Base-by-base conservation (phyloP, 2,329 filamentous ascomycete species). In the Alternaria tenuissima region DNA sequence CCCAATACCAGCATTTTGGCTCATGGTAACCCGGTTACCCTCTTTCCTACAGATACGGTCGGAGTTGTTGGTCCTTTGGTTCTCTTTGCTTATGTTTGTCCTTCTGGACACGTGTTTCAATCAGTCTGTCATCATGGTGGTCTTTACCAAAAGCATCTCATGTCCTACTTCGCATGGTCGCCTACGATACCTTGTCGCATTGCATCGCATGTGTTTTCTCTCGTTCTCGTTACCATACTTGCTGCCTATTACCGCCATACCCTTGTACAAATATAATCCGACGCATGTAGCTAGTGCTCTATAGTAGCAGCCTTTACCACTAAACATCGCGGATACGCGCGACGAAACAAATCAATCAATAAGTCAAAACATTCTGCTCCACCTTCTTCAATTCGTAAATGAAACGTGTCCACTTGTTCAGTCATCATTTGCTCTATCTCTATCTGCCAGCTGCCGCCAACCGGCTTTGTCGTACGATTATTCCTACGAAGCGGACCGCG, bases 261-360 rank as follows among this genome's bases (percentile, higher is more conserved):
- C 59, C 59, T 52, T 64, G 63, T 65, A 65, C 61, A 61, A 65
- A 48, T 63, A 61, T 61, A 58, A 54, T 58, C 51, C n/a, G 24
- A 41, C 38, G 12, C 20, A 44, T 55, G 32, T 54, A 49, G 30
- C 34, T 48, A 55, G 46, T 49, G 30, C 32, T 30, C 26, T 41
- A 28, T 34, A 55, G 32, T 41, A 48, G 43, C 32, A 41, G 39
- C 20, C 18, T 38, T 55, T 16, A 24, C 18, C 36, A 39, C 22
- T 49, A 41, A 48, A 26, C 32, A 42, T 41, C 14, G 41, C 32
- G 38, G 28, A 30, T 22, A 30, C 20, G 53, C 34, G 46, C 54
- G 46, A 51, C 30, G 20, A 47, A 28, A 39, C 52, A 36, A 22
- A 57, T 51, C n/a, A 28, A 52, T 43, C 52, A 47, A 47, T 20